A percentile compares a stretch with the other conserved stretches of the same genome.
Conservation (phyloP, 2,329 filamentous ascomycete species). For the Ambrosiella cleistominuta region DNA sequence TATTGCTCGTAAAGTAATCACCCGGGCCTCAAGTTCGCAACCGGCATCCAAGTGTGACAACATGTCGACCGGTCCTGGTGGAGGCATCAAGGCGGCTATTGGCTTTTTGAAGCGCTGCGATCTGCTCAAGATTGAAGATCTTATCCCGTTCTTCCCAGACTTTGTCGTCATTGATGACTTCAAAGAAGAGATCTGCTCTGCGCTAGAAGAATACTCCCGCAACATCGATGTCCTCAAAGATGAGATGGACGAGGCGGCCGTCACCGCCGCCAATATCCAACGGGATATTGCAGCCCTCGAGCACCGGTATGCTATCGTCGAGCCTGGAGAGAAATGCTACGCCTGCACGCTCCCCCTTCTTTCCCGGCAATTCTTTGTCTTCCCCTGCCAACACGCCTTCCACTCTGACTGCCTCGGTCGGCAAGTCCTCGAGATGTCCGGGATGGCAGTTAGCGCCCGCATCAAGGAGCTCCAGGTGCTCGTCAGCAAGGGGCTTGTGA, state of each 20-base stretch:
- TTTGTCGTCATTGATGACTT: slow-evolving; percentile 98
- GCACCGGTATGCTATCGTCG: slow-evolving; percentile 84
- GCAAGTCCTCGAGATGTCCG: slow-evolving; percentile 67
- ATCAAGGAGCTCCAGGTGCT: slow-evolving; percentile 76
- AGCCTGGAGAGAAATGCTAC: slow-evolving; percentile 89
- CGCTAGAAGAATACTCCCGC: slow-evolving; percentile 80
- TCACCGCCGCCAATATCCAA: slow-evolving; percentile 80
- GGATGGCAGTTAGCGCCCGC: slow-evolving; percentile 54
- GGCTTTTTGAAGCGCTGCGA: slow-evolving; percentile 87
- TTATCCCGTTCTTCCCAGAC: slow-evolving; percentile 96
- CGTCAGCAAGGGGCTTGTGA: slow-evolving; percentile 58
- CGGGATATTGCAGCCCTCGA: slow-evolving; percentile 73
- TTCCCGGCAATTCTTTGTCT: slow-evolving; percentile 90
- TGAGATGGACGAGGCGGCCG: slow-evolving; percentile 89
- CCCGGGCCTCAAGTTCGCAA: slow-evolving; percentile 32
- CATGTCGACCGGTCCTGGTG: slow-evolving; percentile 17
- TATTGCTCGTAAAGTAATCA: slow-evolving; percentile 86
- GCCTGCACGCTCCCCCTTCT: slow-evolving; percentile 72
- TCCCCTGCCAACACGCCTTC: slow-evolving; percentile 95
- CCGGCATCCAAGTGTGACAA: neutral
- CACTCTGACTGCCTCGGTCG: slow-evolving; percentile 86
- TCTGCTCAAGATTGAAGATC: slow-evolving; percentile 80
- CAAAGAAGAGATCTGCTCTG: slow-evolving; percentile 91
- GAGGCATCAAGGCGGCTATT: slow-evolving; percentile 82
- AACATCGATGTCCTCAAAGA: slow-evolving; percentile 76